phyloP scores from a whole-genome alignment of 1,139 yeast genomes.

The Spathaspora jeffriesii region DNA sequence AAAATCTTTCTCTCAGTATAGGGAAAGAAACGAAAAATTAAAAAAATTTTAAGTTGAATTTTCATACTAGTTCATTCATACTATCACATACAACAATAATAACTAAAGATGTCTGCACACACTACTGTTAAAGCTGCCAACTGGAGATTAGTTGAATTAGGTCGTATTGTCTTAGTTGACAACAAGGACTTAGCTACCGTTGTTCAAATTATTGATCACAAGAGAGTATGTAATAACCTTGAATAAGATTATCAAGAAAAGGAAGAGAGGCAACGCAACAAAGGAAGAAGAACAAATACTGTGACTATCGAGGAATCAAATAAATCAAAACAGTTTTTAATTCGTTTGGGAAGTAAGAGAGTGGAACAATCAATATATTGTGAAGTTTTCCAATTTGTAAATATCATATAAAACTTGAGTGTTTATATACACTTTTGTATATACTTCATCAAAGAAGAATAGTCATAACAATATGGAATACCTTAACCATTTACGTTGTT shows the following conservation, averaged over 20 bases:
- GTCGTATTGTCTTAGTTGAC: conserved; percentile 96
- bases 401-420: not conserved
- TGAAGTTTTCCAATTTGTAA: not conserved
- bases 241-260: not conserved
- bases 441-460: not conserved
- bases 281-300: not conserved
- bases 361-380: not conserved
- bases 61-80: not conserved
- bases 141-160: conserved; percentile 99
- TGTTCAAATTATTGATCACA: conserved; percentile 99
- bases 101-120: conserved; percentile 23
- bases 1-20: conserved; percentile 1
- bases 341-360: not conserved
- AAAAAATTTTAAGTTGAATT: conserved; percentile 3
- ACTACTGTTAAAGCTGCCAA: conserved; percentile 86
- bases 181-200: conserved; percentile 86
- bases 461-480: not conserved
- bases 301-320: not conserved
- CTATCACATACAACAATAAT: conserved; percentile 6
- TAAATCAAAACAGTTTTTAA: not conserved
- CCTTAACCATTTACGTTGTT: not conserved
- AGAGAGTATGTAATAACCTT: conserved; percentile 74
- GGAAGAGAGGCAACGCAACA: not conserved
- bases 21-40: conserved; percentile 3
- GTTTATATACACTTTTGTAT: not conserved